Evolutionary conservation across 2,329 filamentous ascomycete species (phyloP), one percentile per base, ranked within the genome.

Genomic region (Chaetomiaceae sp.): DNA sequence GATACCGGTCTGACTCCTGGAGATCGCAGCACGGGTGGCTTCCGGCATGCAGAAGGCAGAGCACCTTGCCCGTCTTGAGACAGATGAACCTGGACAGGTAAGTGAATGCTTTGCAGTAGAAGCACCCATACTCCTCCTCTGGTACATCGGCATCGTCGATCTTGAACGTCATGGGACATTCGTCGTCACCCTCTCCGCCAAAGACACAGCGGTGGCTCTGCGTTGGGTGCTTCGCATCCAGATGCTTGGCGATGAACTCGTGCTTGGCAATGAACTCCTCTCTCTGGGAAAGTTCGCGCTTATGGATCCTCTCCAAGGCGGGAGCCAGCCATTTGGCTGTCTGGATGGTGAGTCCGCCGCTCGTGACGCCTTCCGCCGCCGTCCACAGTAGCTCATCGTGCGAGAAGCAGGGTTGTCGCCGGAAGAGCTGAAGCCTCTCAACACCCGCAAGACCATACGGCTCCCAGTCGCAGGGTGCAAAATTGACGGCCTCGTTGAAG

Each of bases 401-500:
- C 0, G 92, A 97, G 69, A 99, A 99, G 69, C 94, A 97, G 1
- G 94, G 91, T 60, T 96, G 91, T 52, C 91, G 83, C 52, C 92
- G 82, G 69, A 96, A 99, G 46, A 86, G 81, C 63, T 94, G 89
- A 27, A 97, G 76, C 60, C 92, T 81, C 63, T 92, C 85, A 1
- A 97, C 91, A 1, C 94, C 91, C 25, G 85, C 80, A 51, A 92
- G 84, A 2, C 94, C 94, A 66, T 85, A 95, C 0, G 91, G 90
- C 65, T 99, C 94, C 94, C 94, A 99, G 64, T 99, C 94, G 25
- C 77, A 79, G 0, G 94, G 94, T 0, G 94, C 94, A 71, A 99
- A 99, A 67, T 99, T 99, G 62, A 99, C 94, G 5, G 94, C 94
- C 69, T 99, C 94, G 63, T 99, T 99, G 71, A 96, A 95, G 67